These are phyloP conservation scores for Tephrocybe rancida DNA, from an alignment of 768 basidiomycete species.

Conservation along the genomic window DNA sequence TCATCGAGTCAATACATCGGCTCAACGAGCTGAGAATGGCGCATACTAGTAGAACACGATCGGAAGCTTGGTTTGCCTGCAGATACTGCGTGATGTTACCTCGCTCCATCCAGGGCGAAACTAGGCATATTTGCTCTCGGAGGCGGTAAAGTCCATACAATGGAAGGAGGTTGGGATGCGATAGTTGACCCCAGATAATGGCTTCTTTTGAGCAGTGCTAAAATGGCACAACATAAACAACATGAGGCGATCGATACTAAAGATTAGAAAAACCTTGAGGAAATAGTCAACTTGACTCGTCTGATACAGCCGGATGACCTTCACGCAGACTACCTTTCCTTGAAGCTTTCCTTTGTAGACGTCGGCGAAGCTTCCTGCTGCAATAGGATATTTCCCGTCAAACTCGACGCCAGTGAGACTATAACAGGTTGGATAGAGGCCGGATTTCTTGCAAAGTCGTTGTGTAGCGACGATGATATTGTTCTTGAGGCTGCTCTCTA, in stretches of 20 bases:
- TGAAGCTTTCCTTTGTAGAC: neutral
- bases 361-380: neutral
- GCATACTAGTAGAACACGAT: conserved; percentile 12
- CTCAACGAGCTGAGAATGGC: neutral
- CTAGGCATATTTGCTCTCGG: conserved; percentile 23
- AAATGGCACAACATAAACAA: neutral
- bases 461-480: neutral
- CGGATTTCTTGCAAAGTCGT: neutral
- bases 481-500: neutral
- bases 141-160: conserved; percentile 28
- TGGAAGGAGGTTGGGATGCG: conserved; percentile 29
- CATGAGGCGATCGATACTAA: neutral
- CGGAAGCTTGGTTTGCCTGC: conserved; percentile 14
- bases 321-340: neutral
- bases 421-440: conserved; percentile 2
- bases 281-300: neutral
- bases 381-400: neutral
- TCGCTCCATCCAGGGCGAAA: conserved; percentile 27
- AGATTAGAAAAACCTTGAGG: neutral
- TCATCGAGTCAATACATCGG: neutral
- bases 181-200: conserved; percentile 27
- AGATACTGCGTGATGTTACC: conserved; percentile 32
- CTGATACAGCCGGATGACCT: neutral
- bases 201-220: conserved; percentile 13
- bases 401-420: neutral